Percentiles rank a stretch among this genome's conserved stretches.
phyloP scores from a whole-genome alignment of 2,329 filamentous ascomycete genomes.

The Cladosporium sphaerospermum region DNA sequence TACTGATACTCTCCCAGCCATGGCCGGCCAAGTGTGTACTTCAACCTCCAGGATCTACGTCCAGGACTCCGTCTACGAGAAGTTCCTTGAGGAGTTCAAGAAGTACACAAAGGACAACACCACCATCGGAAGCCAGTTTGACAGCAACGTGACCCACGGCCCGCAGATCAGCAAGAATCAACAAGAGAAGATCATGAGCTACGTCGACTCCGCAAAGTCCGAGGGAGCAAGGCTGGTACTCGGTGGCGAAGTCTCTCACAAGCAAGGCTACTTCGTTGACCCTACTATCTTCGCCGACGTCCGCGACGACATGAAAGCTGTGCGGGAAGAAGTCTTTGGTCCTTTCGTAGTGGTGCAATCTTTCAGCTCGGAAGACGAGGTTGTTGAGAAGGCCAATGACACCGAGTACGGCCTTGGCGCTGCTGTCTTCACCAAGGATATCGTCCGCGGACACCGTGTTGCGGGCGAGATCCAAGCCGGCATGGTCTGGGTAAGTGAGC shows the following conservation, averaged over 20 bases:
- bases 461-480: slow-evolving; percentile 37
- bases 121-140: slow-evolving; percentile 65
- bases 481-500: slow-evolving; percentile 41
- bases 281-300: slow-evolving; percentile 56
- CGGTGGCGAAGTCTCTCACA: slow-evolving; percentile 19
- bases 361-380: slow-evolving; percentile 37
- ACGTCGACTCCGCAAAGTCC: slow-evolving; percentile 59
- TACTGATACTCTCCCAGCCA: neutral
- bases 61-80: slow-evolving; percentile 52
- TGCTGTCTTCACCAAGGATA: slow-evolving; percentile 37
- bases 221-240: slow-evolving; percentile 24
- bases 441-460: slow-evolving; percentile 38
- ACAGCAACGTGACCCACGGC: slow-evolving; percentile 64
- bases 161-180: slow-evolving; percentile 67
- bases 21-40: slow-evolving; percentile 51
- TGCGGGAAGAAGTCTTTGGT: slow-evolving; percentile 59
- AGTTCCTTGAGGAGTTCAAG: slow-evolving; percentile 59
- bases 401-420: slow-evolving; percentile 38
- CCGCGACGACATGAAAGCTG: slow-evolving; percentile 51
- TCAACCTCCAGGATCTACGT: slow-evolving; percentile 54
- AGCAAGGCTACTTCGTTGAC: slow-evolving; percentile 59
- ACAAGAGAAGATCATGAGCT: slow-evolving; percentile 63
- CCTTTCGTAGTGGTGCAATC: slow-evolving; percentile 55
- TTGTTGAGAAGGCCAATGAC: slow-evolving; percentile 42
- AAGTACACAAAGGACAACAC: slow-evolving; percentile 53